These are phyloP conservation scores for Wickerhamiella nectarea DNA, from an alignment of 805 yeast genomes.

Conservation along the genomic window DNA sequence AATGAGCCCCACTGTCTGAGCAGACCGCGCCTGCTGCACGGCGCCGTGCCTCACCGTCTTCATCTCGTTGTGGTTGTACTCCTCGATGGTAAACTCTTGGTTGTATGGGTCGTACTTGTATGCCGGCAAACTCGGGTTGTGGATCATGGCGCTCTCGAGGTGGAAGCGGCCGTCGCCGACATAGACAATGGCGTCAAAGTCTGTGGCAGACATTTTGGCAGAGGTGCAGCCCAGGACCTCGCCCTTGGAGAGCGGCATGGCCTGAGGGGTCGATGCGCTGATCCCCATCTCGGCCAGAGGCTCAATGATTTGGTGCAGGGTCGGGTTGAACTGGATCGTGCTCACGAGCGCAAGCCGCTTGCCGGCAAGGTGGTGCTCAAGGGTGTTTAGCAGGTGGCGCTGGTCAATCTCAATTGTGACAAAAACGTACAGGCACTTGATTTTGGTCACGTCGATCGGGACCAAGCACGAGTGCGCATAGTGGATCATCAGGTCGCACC, in stretches of 20 bases:
- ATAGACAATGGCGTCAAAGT: slow-evolving; percentile 68
- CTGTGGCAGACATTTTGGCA: slow-evolving; percentile 42
- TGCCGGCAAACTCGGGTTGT: slow-evolving; percentile 85
- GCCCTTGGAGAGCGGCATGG: slow-evolving; percentile 83
- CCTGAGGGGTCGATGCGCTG: slow-evolving; percentile 73
- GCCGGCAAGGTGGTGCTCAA: slow-evolving; percentile 58
- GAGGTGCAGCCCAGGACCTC: slow-evolving; percentile 96
- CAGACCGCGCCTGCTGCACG: slow-evolving; percentile 42
- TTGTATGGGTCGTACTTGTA: slow-evolving; percentile 92
- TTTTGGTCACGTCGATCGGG: slow-evolving; percentile 81
- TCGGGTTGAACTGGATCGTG: slow-evolving; percentile 93
- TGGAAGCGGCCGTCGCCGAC: slow-evolving; percentile 96
- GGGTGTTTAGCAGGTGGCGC: slow-evolving; percentile 62
- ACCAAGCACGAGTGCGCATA: slow-evolving; percentile 96
- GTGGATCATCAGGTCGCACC: slow-evolving; percentile 88
- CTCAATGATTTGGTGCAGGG: slow-evolving; percentile 64
- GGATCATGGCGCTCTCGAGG: slow-evolving; percentile 91
- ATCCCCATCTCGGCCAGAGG: slow-evolving; percentile 34
- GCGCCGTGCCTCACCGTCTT: slow-evolving; percentile 62
- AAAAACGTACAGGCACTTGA: slow-evolving; percentile 87
- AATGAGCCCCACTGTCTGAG: slow-evolving; percentile 65
- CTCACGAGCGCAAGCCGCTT: slow-evolving; percentile 73
- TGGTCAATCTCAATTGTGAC: slow-evolving; percentile 88
- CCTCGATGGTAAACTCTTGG: slow-evolving; percentile 77
- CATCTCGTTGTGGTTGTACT: slow-evolving; percentile 77